A percentile compares a stretch with the other conserved stretches of the same genome.
Conservation (phyloP, 257 asterid genomes). For the Penstemon barbatus region DNA sequence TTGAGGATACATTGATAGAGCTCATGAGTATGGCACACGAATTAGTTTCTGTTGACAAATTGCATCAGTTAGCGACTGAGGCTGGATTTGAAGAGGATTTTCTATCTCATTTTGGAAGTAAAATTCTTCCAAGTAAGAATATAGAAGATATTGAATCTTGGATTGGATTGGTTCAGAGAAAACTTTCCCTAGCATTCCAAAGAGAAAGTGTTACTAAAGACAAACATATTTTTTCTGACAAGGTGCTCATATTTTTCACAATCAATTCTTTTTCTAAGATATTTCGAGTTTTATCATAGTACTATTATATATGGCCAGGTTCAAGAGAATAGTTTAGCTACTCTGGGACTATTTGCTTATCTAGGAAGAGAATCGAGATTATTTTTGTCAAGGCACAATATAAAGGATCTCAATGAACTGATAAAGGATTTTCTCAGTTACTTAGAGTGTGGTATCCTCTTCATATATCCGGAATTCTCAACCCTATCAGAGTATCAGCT, state of each 20-base stretch:
- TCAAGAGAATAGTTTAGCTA: conserved; percentile 59
- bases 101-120: conserved; percentile 62
- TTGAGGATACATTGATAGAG: conserved; percentile 48
- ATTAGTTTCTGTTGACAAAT: conserved; percentile 54
- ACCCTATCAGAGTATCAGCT: conserved; percentile 65
- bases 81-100: conserved; percentile 84
- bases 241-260: conserved; percentile 38
- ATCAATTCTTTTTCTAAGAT: background rate
- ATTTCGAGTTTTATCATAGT: background rate
- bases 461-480: conserved; percentile 64
- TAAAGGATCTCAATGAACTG: conserved; percentile 64
- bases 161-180: conserved; percentile 71
- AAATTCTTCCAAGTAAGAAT: conserved; percentile 57
- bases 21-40: conserved; percentile 57
- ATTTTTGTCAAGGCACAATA: conserved; percentile 55
- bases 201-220: conserved; percentile 63
- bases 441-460: conserved; percentile 71
- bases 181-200: conserved; percentile 59
- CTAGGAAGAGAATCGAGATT: conserved; percentile 80
- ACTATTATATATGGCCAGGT: conserved; percentile 38
- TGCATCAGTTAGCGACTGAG: conserved; percentile 66
- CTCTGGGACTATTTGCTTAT: conserved; percentile 69
- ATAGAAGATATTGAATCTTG: conserved; percentile 65
- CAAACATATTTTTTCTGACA: conserved; percentile 42
- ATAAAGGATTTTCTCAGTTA: conserved; percentile 64